Base-by-base conservation (phyloP, 345 rosid genomes). In the Cardamine chenopodiifolia region DNA sequence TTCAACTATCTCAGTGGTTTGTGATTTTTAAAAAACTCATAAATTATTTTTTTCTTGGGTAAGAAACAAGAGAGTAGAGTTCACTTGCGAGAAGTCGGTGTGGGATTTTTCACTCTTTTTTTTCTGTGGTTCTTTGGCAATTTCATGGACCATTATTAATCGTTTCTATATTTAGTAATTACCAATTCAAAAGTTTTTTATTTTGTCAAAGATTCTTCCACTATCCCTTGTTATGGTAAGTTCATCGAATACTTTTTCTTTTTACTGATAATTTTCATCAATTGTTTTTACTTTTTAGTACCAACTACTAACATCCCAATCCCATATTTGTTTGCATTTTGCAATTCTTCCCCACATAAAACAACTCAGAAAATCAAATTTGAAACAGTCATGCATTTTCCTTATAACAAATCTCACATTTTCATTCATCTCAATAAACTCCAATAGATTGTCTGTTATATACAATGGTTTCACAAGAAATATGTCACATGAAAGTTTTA, bases 131-230 rank as follows among this genome's bases (percentile, higher is more conserved):
- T 28, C 32, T 56, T 35, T 11, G 34, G 23, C 29, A 62, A 26
- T 50, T 49, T 61, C 69, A 25, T 60, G 42, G 66, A 28, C 15
- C 62, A 42, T 55, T 32, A 71, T 17, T 31, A 48, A 32, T 59
- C 49, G 18, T 71, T 48, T 6, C 35, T 61, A 71, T 12, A 48
- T 60, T 22, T 60, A 56, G 44, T 69, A 52, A n/a, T 17, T 31
- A 47, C 47, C 12, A 15, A 8, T 47, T 29, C 28, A 9, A 18
- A 48, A 25, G 23, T 65, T 62, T 39, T 66, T 32, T n/a, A 13
- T 4, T 49, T 49, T 66, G 57, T 66, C 70, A 66, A 66, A 49
- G 59, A 49, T 66, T 66, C 59, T 66, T 66, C 20, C 23, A 47
- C 29, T 10, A 18, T 17, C 42, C 50, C 49, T 8, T 64, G 1